Conservation (phyloP, 495 filamentous ascomycete genomes). For the Beverwykella pulmonaria region DNA sequence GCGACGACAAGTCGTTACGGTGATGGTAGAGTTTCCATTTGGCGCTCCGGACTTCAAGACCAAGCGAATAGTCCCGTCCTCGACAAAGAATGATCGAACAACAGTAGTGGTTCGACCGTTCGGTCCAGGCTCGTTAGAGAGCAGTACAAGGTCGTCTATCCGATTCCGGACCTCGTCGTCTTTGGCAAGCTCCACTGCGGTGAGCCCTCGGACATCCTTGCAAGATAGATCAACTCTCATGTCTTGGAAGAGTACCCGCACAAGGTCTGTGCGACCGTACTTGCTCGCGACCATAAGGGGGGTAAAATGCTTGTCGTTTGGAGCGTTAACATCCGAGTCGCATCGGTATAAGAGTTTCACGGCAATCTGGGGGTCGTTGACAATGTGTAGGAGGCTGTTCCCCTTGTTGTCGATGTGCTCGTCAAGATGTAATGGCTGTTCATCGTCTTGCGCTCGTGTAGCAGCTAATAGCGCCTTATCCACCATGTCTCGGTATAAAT, state of each 20-base stretch:
- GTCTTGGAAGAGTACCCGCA: slow-evolving; percentile 84
- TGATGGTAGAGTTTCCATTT: slow-evolving; percentile 67
- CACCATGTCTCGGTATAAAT: slow-evolving; percentile 83
- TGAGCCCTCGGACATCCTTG: slow-evolving; percentile 85
- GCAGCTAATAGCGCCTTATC: slow-evolving; percentile 75
- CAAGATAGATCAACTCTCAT: slow-evolving; percentile 81
- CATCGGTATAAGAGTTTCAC: slow-evolving; percentile 74
- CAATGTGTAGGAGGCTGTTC: slow-evolving; percentile 91
- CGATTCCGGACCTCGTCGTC: slow-evolving; percentile 96
- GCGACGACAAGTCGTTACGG: slow-evolving; percentile 91
- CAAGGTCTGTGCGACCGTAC: slow-evolving; percentile 92
- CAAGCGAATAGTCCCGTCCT: slow-evolving; percentile 91
- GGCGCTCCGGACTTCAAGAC: slow-evolving; percentile 92
- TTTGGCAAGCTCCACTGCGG: slow-evolving; percentile 94
- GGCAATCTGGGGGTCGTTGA: slow-evolving; percentile 80
- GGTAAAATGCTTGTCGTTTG: slow-evolving; percentile 94
- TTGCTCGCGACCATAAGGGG: slow-evolving; percentile 99
- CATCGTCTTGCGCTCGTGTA: slow-evolving; percentile 72
- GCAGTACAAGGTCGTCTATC: slow-evolving; percentile 89
- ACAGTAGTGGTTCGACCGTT: slow-evolving; percentile 89
- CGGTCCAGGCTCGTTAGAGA: slow-evolving; percentile 68
- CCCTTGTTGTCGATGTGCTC: slow-evolving; percentile 91
- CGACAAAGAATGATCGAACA: slow-evolving; percentile 95
- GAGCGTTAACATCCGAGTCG: slow-evolving; percentile 92
- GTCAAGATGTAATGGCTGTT: slow-evolving; percentile 80